Percentiles rank a stretch among this genome's conserved stretches.
These are phyloP conservation scores for Candida silvatica DNA, from an alignment of 805 yeast genomes.

Conservation along the genomic window DNA sequence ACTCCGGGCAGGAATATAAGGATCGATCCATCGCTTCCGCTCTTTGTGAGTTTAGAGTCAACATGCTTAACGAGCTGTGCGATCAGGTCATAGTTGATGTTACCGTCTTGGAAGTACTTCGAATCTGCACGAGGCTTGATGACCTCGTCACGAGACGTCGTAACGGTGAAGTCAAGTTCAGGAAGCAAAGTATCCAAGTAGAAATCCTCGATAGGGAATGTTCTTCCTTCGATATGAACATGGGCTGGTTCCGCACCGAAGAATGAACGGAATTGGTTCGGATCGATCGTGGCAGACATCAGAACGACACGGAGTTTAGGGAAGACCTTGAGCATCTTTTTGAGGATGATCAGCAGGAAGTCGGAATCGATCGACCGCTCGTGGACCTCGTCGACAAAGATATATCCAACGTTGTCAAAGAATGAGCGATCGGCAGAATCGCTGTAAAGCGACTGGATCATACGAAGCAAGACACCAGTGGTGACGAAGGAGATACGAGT, in stretches of 20 bases:
- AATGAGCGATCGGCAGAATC: conserved; percentile 24
- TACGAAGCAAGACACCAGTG: conserved; percentile 83
- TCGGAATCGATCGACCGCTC: conserved; percentile 91
- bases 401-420: conserved; percentile 52
- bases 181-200: conserved; percentile 63
- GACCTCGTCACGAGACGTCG: conserved; percentile 19
- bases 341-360: conserved; percentile 69
- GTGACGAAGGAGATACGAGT: conserved; percentile 86
- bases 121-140: conserved; percentile 58
- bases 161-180: conserved; percentile 47
- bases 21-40: conserved; percentile 57
- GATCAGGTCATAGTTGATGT: conserved; percentile 68
- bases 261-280: conserved; percentile 55
- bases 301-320: conserved; percentile 60
- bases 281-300: conserved; percentile 93
- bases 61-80: conserved; percentile 44
- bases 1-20: conserved; percentile 86
- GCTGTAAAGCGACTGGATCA: conserved; percentile 52
- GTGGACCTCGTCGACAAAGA: conserved; percentile 93
- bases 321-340: conserved; percentile 41
- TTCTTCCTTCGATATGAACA: conserved; percentile 84
- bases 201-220: conserved; percentile 79
- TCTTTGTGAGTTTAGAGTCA: conserved; percentile 36
- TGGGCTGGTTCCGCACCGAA: conserved; percentile 49
- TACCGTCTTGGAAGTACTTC: conserved; percentile 54